phyloP scores from a whole-genome alignment of 1,139 yeast species.

The Protomyces lactucae-debilis region DNA sequence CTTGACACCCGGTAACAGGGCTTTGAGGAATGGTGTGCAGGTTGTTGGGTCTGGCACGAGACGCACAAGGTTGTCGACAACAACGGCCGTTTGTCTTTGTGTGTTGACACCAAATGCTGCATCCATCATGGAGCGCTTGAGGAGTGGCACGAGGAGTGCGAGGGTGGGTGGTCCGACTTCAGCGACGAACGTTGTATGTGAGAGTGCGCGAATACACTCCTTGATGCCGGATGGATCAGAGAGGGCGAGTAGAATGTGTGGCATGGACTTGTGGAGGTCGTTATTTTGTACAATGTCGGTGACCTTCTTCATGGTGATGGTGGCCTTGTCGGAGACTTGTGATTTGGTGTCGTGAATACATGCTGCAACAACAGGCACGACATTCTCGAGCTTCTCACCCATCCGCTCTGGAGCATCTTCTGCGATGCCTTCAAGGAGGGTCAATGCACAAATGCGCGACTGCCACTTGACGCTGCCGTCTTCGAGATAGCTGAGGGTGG shows the following conservation, averaged over 20 bases:
- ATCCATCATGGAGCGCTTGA: constrained; percentile 82
- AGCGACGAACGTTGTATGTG: constrained; percentile 94
- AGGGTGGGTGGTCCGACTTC: constrained; percentile 97
- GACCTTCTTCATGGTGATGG: constrained; percentile 61
- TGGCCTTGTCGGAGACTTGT: constrained; percentile 83
- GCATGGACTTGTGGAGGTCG: constrained; percentile 82
- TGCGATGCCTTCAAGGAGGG: constrained; percentile 63
- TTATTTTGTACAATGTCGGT: constrained; percentile 84
- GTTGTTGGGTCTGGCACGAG: constrained; percentile 90
- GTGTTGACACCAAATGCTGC: constrained; percentile 77
- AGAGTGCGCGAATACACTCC: constrained; percentile 78
- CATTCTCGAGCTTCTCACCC: constrained; percentile 70
- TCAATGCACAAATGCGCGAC: constrained; percentile 75
- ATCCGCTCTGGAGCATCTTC: constrained; percentile 82
- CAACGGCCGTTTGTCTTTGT: constrained; percentile 91
- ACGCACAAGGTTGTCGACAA: constrained; percentile 91
- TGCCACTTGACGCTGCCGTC: constrained; percentile 88
- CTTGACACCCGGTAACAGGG: constrained; percentile 80
- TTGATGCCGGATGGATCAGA: constrained; percentile 87
- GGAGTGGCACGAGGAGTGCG: constrained; percentile 82
- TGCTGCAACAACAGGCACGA: constrained; percentile 82
- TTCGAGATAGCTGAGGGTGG: constrained; percentile 56
- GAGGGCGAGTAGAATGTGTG: constrained; percentile 77
- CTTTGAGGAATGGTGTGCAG: constrained; percentile 81
- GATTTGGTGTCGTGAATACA: constrained; percentile 94